phyloP scores from a whole-genome alignment of 1,139 yeast genomes.

The Sugiyamaella castrensis region DNA sequence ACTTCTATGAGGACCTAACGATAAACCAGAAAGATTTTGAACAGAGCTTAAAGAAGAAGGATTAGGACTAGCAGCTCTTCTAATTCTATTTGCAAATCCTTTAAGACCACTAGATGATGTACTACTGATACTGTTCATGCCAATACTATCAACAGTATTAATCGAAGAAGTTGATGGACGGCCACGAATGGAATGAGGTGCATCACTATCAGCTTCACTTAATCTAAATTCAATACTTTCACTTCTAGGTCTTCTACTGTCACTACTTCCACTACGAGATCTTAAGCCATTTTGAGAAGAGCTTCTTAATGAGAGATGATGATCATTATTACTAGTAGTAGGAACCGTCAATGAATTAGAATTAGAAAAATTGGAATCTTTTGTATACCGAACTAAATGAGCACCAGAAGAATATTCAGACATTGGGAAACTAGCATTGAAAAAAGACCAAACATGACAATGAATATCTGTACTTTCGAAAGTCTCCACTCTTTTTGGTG shows the following conservation, averaged over 20 bases:
- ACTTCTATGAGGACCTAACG: conserved; percentile 26
- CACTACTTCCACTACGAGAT: conserved; percentile 15
- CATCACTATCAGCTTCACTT: not conserved
- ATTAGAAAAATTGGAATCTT: conserved; percentile 20
- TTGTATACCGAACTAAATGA: conserved; percentile 56
- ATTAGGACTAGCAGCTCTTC: conserved; percentile 24
- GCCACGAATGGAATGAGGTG: conserved; percentile 8
- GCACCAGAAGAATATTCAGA: conserved; percentile 46
- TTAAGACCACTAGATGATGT: conserved; percentile 12
- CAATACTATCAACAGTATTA: not conserved
- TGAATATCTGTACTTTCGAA: conserved; percentile 64
- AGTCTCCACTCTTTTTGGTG: conserved; percentile 73
- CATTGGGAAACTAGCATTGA: conserved; percentile 43
- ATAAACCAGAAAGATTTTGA: conserved; percentile 18
- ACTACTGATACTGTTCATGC: not conserved
- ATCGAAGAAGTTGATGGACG: conserved; percentile 6
- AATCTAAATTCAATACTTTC: not conserved
- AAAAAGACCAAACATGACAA: conserved; percentile 91
- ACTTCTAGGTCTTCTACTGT: conserved; percentile 11
- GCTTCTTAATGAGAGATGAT: not conserved
- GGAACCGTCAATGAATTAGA: not conserved
- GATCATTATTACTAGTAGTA: no score
- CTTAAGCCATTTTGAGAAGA: not conserved
- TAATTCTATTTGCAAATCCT: conserved; percentile 21
- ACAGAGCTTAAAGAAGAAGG: conserved; percentile 16